Base-by-base conservation (phyloP, 2,329 filamentous ascomycete species). In the Fusarium sp. region DNA sequence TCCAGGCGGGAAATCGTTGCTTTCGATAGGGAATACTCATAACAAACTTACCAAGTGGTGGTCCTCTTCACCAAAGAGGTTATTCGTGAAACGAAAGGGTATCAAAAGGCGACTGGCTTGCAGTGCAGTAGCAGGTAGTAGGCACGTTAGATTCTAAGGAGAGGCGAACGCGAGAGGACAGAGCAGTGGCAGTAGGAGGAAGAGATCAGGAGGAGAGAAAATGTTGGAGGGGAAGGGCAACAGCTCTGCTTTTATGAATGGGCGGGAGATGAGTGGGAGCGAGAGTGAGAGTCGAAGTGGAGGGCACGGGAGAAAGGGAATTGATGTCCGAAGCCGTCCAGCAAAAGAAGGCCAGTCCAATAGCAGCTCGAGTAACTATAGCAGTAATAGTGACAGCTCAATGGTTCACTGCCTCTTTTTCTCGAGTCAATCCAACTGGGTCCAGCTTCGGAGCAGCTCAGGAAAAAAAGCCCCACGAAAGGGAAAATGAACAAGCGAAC, bases 71-170 rank as follows among this genome's bases (percentile, higher is more conserved):
- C 64, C 61, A 60, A 41, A 74, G 68, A 76, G 66, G 67, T 49
- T 63, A 62, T 70, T 73, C 64, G 70, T 68, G 48, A 69, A 72
- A 55, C 58, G 63, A 60, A 67, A 69, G 69, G 75, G 75, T 71
- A 75, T 79, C 70, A 74, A 76, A 74, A 72, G 64, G 68, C 69
- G 69, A 75, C 77, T 80, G 73, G 74, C 76, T 79, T 70, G 75
- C 76, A 78, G 70, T 70, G 73, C 76, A 78, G 68, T 73, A 69
- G 63, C 42, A 48, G 24, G 69, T 59, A 66, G 65, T 66, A 45
- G 56, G 62, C 72, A 75, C 64, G 72, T 73, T 55, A 66, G 64
- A 69, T 73, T 68, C 66, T 63, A 69, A 63, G 62, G 69, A 70
- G 70, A 73, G 72, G 74, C 73, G 72, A 75, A 75, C 71, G 75